A percentile compares a stretch with the other conserved stretches of the same genome.
Evolutionary conservation across 2,329 filamentous ascomycete species (phyloP).

Genomic region (Neophaeococcomyces aloes): DNA sequence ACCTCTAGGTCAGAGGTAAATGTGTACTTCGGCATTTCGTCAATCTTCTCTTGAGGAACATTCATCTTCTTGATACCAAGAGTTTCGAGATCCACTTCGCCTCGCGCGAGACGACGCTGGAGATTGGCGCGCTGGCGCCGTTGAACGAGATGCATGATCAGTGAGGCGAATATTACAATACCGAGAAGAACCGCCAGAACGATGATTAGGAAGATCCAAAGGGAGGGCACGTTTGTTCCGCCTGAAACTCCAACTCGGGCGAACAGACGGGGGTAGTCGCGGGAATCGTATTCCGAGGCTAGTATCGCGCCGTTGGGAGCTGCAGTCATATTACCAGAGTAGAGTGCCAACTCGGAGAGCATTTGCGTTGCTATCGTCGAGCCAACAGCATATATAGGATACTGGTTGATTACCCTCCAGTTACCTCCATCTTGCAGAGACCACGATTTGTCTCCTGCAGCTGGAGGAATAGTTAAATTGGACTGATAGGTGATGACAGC

Average conservation of each 20-base stretch:
- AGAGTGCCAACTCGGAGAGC: slow-evolving; percentile 61
- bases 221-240: slow-evolving; percentile 54
- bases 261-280: slow-evolving; percentile 42
- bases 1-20: slow-evolving; percentile 40
- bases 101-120: slow-evolving; percentile 58
- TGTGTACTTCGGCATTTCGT: slow-evolving; percentile 65
- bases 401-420: slow-evolving; percentile 65
- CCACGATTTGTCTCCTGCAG: slow-evolving; percentile 57
- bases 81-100: slow-evolving; percentile 76
- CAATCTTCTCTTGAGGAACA: slow-evolving; percentile 61
- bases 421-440: slow-evolving; percentile 53
- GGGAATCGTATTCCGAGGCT: slow-evolving; percentile 27
- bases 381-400: slow-evolving; percentile 74
- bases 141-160: slow-evolving; percentile 68
- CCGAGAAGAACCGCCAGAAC: slow-evolving; percentile 61
- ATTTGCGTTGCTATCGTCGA: slow-evolving; percentile 55
- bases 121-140: slow-evolving; percentile 57
- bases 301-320: slow-evolving; percentile 25
- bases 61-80: slow-evolving; percentile 74
- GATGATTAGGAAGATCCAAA: slow-evolving; percentile 68
- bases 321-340: slow-evolving; percentile 61
- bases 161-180: slow-evolving; percentile 57
- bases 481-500: slow-evolving; percentile 48
- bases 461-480: slow-evolving; percentile 51
- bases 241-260: slow-evolving; percentile 20